Conservation (phyloP, 108 stramenopile genomes). For the Pseudonitzschia multiseries region DNA sequence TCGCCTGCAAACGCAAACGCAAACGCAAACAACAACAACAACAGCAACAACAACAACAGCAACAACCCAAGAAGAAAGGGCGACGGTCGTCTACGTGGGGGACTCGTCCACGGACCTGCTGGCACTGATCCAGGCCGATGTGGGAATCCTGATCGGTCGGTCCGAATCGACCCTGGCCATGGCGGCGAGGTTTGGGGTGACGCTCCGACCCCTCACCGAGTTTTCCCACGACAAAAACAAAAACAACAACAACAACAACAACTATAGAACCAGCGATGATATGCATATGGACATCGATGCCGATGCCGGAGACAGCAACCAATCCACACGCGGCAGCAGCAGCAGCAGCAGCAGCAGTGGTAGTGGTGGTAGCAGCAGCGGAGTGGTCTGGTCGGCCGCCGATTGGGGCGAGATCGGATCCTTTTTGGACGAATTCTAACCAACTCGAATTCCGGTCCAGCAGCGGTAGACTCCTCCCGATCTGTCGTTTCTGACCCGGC, state of each 20-base stretch:
- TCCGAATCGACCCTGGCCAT: constrained; percentile 35
- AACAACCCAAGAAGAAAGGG: no score
- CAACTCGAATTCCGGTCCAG: no score
- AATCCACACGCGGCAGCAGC: no score
- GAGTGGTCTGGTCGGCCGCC: constrained; percentile 3
- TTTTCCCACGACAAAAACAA: background rate
- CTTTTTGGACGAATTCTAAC: background rate
- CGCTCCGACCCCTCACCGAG: constrained; percentile 29
- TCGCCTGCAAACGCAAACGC: constrained; percentile 21
- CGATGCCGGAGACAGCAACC: no score
- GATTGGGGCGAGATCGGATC: constrained; percentile 13
- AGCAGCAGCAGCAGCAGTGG: no score
- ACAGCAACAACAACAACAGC: background rate
- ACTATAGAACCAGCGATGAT: no score
- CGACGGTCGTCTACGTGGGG: constrained; percentile 51
- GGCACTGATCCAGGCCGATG: constrained; percentile 52
- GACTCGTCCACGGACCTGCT: constrained; percentile 57
- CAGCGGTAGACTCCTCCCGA: no score
- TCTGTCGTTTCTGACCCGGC: no score
- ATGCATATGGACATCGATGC: no score
- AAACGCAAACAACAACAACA: background rate
- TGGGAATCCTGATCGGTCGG: constrained; percentile 53
- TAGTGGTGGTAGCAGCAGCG: no score
- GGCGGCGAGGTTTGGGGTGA: constrained; percentile 37
- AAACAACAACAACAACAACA: background rate